phyloP scores from a whole-genome alignment of 495 filamentous ascomycete species.

The Parathielavia appendiculata region DNA sequence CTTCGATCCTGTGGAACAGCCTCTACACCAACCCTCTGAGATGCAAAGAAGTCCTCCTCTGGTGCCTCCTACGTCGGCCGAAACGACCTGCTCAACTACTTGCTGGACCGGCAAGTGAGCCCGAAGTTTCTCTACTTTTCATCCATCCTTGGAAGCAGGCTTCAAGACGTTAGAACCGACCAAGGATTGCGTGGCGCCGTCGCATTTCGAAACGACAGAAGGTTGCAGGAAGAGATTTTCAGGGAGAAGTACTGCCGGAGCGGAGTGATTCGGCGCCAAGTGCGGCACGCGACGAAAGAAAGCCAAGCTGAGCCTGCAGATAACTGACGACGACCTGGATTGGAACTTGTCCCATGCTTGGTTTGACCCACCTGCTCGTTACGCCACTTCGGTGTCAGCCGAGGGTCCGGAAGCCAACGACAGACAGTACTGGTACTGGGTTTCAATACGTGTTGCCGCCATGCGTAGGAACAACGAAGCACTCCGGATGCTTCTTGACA shows the following conservation, averaged over 20 bases:
- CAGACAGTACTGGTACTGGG: neutral
- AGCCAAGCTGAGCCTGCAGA: neutral
- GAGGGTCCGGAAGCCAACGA: neutral
- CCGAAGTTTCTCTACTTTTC: slow-evolving; percentile 4
- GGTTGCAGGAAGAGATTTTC: neutral
- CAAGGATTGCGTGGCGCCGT: slow-evolving; percentile 1
- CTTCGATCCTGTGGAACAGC: neutral
- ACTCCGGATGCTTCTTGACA: neutral
- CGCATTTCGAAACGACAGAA: neutral
- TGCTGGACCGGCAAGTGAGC: neutral
- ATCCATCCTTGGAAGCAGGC: neutral
- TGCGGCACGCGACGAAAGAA: neutral
- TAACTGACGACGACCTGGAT: neutral
- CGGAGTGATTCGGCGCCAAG: neutral
- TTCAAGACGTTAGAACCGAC: neutral
- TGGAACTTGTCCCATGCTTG: neutral
- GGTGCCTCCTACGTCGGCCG: neutral
- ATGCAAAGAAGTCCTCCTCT: slow-evolving; percentile 4
- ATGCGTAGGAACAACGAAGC: neutral
- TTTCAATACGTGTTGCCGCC: neutral
- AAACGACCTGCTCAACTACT: neutral
- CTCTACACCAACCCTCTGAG: neutral
- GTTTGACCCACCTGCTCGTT: too few relatives aligned
- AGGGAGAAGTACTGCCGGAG: neutral
- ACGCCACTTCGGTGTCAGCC: neutral